phyloP scores from a whole-genome alignment of 2,329 filamentous ascomycete species.

The Truncatella angustata region DNA sequence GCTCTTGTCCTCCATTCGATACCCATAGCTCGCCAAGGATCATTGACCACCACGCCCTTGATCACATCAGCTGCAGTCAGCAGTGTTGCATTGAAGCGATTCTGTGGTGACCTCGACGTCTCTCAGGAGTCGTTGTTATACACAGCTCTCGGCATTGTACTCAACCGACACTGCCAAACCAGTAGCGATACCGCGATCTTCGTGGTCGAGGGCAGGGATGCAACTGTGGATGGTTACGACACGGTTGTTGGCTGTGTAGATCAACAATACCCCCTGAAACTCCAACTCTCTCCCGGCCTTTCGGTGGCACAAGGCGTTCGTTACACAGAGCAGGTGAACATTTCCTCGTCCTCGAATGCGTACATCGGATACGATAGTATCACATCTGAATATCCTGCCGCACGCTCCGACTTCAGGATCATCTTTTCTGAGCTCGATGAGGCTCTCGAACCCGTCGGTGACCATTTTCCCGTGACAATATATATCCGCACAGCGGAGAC shows the following conservation, averaged over 20 bases:
- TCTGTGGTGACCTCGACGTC: background rate
- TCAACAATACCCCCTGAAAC: slow-evolving; percentile 9
- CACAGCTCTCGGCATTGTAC: slow-evolving; percentile 8
- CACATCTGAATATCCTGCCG: background rate
- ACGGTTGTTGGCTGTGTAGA: slow-evolving; percentile 10
- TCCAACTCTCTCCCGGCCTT: background rate
- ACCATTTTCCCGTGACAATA: too few relatives aligned
- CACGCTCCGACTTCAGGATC: slow-evolving; percentile 5
- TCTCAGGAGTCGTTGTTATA: slow-evolving; percentile 5
- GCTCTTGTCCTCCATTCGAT: slow-evolving; percentile 6
- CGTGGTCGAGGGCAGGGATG: slow-evolving; percentile 8
- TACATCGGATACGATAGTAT: slow-evolving; percentile 4
- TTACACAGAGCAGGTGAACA: slow-evolving; percentile 1
- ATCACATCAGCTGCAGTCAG: background rate
- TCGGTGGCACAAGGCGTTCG: background rate
- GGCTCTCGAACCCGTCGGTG: background rate
- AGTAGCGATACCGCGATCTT: slow-evolving; percentile 3
- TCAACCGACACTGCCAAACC: slow-evolving; percentile 8
- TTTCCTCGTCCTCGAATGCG: slow-evolving; percentile 3
- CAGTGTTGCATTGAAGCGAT: background rate
- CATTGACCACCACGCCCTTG: slow-evolving; percentile 1
- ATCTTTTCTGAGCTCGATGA: background rate
- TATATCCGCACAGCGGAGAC: too few relatives aligned
- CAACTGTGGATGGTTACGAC: slow-evolving; percentile 8
- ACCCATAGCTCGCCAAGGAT: too few relatives aligned